Percentiles rank a stretch among this genome's conserved stretches.
Conservation (phyloP, 371 early-diverging fungal species). For the Mortierella polycephala region DNA sequence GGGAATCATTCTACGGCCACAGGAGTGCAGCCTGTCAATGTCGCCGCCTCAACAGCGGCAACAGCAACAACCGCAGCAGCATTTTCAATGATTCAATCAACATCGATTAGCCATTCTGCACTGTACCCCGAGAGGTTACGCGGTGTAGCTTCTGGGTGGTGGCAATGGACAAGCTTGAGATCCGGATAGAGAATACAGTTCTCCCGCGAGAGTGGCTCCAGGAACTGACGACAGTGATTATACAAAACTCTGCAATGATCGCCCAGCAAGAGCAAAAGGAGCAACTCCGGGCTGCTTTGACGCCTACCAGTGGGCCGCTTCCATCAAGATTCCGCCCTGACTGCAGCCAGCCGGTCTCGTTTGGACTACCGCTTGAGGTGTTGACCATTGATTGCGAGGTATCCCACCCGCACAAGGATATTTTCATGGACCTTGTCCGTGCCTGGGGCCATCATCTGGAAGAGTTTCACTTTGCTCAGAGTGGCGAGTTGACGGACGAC, state of each 20-base stretch:
- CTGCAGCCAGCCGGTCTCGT: background rate
- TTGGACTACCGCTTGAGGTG: conserved; percentile 28
- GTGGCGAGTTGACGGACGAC: conserved; percentile 36
- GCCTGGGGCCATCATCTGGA: conserved; percentile 24
- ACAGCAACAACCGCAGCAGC: background rate
- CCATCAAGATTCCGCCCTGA: background rate
- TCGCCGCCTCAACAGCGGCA: background rate
- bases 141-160: conserved; percentile 20
- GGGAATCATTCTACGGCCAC: too few relatives aligned
- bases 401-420: conserved; percentile 40
- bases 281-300: background rate
- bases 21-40: too few relatives aligned
- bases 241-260: conserved; percentile 5
- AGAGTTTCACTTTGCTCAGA: conserved; percentile 33
- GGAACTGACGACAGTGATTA: conserved; percentile 14
- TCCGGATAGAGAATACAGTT: conserved; percentile 10
- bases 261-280: background rate
- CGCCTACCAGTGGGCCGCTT: background rate
- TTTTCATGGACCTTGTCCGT: conserved; percentile 20
- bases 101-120: background rate
- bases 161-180: conserved; percentile 35
- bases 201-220: conserved; percentile 35
- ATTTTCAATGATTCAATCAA: background rate
- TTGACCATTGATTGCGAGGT: conserved; percentile 27
- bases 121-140: background rate